phyloP scores from a whole-genome alignment of 1,139 yeast species.

The Candida buenavistaensis region DNA sequence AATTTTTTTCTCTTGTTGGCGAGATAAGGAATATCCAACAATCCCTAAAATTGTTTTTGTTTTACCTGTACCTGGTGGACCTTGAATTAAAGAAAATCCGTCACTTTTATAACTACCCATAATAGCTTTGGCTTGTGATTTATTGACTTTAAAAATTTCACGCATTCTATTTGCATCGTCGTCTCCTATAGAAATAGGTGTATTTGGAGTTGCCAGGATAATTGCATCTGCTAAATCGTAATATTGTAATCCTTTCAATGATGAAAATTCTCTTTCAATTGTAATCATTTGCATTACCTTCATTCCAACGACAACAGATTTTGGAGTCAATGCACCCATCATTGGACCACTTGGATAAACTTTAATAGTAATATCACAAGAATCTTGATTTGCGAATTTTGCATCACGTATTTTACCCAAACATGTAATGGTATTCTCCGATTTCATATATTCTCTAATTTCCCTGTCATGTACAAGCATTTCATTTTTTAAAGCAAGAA shows the following conservation, averaged over 20 bases:
- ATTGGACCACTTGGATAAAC: conserved; percentile 54
- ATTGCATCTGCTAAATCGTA: conserved; percentile 73
- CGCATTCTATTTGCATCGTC: conserved; percentile 40
- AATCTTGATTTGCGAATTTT: conserved; percentile 63
- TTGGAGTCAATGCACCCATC: conserved; percentile 60
- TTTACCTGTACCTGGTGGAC: conserved; percentile 98
- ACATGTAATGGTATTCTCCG: conserved; percentile 45
- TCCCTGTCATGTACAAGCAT: conserved; percentile 14
- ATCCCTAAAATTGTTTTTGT: conserved; percentile 95
- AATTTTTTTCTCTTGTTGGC: conserved; percentile 23
- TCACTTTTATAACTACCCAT: conserved; percentile 62
- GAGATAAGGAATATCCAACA: conserved; percentile 68
- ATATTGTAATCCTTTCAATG: conserved; percentile 77
- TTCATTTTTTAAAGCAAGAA: conserved; percentile 52
- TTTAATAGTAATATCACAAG: conserved; percentile 72
- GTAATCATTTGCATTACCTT: conserved; percentile 86
- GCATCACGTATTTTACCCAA: conserved; percentile 78
- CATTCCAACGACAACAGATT: conserved; percentile 63
- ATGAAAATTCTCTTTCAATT: conserved; percentile 87
- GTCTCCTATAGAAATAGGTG: conserved; percentile 32
- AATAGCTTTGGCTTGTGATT: conserved; percentile 89
- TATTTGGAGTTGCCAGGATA: conserved; percentile 61
- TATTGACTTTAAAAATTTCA: conserved; percentile 62
- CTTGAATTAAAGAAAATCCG: conserved; percentile 92
- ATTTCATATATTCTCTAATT: conserved; percentile 27